Conservation (phyloP, 2,329 filamentous ascomycete species). For the Aspergillus sp. region DNA sequence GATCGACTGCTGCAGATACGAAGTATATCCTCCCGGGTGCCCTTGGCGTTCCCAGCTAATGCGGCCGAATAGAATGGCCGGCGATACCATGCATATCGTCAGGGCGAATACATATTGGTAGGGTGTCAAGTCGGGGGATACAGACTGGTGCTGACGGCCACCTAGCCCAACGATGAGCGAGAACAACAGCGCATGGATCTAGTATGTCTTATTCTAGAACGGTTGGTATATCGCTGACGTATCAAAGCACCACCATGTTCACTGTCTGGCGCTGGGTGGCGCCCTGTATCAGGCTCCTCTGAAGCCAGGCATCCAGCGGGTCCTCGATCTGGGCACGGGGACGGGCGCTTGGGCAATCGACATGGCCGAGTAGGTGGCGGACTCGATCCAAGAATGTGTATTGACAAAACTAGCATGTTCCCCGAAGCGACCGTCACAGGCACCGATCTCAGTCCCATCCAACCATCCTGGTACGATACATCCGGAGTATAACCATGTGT, state of each 20-base stretch:
- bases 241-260: conserved; percentile 28
- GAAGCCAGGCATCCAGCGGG: conserved; percentile 17
- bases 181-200: conserved; percentile 36
- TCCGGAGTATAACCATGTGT: background rate
- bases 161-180: conserved; percentile 34
- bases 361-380: conserved; percentile 25
- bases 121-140: background rate
- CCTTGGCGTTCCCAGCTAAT: background rate
- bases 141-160: no score
- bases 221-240: background rate
- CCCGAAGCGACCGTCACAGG: conserved; percentile 23
- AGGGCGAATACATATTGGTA: conserved; percentile 24
- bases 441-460: conserved; percentile 28
- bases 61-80: conserved; percentile 21
- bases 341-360: conserved; percentile 43
- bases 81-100: conserved; percentile 23
- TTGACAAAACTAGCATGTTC: conserved; percentile 16
- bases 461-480: conserved; percentile 27
- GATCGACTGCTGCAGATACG: conserved; percentile 6
- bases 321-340: conserved; percentile 42
- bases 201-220: conserved; percentile 11
- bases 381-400: background rate
- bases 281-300: conserved; percentile 32
- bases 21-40: conserved; percentile 4
- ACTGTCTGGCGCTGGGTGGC: conserved; percentile 27